These are phyloP conservation scores for Huntiella decipiens DNA, from an alignment of 2,329 filamentous ascomycete species.

Conservation along the genomic window DNA sequence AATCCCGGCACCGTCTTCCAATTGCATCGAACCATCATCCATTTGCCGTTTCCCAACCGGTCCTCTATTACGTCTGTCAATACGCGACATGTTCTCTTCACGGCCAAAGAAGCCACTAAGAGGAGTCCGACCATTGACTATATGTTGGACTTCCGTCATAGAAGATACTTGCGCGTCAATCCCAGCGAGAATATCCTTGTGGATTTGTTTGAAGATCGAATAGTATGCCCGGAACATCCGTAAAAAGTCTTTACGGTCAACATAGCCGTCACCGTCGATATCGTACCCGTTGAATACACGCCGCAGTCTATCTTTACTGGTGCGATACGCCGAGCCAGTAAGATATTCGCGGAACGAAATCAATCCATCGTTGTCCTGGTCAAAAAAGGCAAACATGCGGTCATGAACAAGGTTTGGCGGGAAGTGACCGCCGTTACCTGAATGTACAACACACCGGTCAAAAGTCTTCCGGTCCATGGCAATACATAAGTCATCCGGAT, in stretches of 20 bases:
- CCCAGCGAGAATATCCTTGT: constrained; percentile 61
- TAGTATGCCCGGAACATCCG: constrained; percentile 88
- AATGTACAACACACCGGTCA: constrained; percentile 72
- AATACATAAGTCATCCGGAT: constrained; percentile 56
- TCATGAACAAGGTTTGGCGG: constrained; percentile 84
- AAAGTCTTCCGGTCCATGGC: constrained; percentile 90
- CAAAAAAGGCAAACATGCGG: constrained; percentile 92
- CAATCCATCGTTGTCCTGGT: constrained; percentile 70
- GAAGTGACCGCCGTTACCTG: constrained; percentile 58
- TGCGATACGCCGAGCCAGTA: constrained; percentile 54
- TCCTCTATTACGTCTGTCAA: constrained; percentile 35
- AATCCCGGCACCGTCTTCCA: constrained; percentile 38
- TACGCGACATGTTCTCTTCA: constrained; percentile 46
- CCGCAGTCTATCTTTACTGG: constrained; percentile 47
- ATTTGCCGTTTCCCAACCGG: constrained; percentile 49
- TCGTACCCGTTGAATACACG: constrained; percentile 82
- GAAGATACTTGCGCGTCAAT: constrained; percentile 62
- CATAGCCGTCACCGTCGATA: constrained; percentile 69
- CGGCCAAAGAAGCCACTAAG: constrained; percentile 58
- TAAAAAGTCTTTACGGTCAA: constrained; percentile 71
- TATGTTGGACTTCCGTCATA: constrained; percentile 55
- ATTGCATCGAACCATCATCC: constrained; percentile 42
- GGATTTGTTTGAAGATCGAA: constrained; percentile 73
- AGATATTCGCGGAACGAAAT: constrained; percentile 91
- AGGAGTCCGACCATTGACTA: constrained; percentile 56